Evolutionary conservation across 768 basidiomycete species (phyloP).

Genomic region (Tylopilus sp.): DNA sequence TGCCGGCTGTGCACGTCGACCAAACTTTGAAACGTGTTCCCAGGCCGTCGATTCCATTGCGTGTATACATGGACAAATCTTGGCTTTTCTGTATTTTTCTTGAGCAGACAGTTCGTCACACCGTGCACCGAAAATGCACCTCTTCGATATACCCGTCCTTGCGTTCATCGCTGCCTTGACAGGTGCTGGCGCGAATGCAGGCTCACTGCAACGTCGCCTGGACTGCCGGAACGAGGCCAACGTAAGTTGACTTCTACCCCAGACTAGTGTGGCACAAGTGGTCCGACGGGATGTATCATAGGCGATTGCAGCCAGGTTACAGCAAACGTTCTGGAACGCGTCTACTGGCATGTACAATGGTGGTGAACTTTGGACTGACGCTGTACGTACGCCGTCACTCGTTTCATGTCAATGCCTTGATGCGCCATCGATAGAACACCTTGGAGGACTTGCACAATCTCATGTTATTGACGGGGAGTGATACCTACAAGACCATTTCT

Average conservation of each 20-base stretch:
- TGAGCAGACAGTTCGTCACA: no score
- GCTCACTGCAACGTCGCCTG: not conserved
- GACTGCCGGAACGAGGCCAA: slow-evolving; percentile 9
- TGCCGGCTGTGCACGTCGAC: no score
- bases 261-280: not conserved
- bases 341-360: slow-evolving; percentile 42
- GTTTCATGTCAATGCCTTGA: not conserved
- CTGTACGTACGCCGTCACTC: slow-evolving; percentile 32
- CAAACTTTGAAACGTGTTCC: no score
- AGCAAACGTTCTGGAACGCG: slow-evolving; percentile 38
- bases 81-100: no score
- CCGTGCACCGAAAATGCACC: no score
- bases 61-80: no score
- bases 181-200: not conserved
- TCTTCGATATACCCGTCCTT: not conserved
- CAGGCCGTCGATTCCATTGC: no score
- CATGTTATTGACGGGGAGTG: slow-evolving; percentile 47
- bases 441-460: slow-evolving; percentile 56
- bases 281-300: slow-evolving; percentile 5
- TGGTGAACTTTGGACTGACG: slow-evolving; percentile 55
- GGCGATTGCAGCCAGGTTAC: slow-evolving; percentile 26
- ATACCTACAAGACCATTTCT: slow-evolving; percentile 38
- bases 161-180: not conserved
- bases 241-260: slow-evolving; percentile 3
- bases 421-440: slow-evolving; percentile 41